Evolutionary conservation across 495 filamentous ascomycete genomes (phyloP), one percentile per base, ranked within the genome.

Genomic region (Pyrenula massariospora): DNA sequence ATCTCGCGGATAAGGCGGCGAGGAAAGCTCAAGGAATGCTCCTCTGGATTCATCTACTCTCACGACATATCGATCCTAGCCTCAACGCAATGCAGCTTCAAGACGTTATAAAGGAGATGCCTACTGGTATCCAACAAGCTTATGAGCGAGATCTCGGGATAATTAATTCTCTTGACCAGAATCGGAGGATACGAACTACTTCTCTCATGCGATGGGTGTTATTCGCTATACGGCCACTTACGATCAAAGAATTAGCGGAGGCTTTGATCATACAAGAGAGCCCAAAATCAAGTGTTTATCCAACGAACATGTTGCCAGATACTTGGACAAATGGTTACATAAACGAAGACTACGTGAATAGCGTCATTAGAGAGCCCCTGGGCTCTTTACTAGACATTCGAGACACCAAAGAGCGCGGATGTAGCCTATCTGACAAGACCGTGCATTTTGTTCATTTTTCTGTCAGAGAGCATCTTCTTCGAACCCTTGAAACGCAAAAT

Each of bases 371-470:
- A 22, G 55, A 52, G 25, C 52, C 60, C 20, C 57, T 57, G 5
- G 61, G 61, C 2, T 63, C 61, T 12, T 48, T 63, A 22, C 51
- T 63, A 21, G 60, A 63, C 24, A 19, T 63, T 5, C 61, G 51
- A n/a, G 55, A 60, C n/a, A 22, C 54, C 10, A 21, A 15, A 21
- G 36, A 31, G n/a, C 48, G 54, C 48, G 25, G 54, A 24, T n/a
- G n/a, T n/a, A 24, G 22, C 15, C 15, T 60, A 21, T 25, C 50
- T 22, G 20, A 25, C 10, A 36, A 55, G 5, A 65, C 50, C 3
- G 25, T 66, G 12, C 63, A 66, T 22, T 65, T 66, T 24, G 57
- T 57, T 5, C 63, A 65, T 50, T 66, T 62, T 23, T 66, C 60
- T 1, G 58, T 58, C 22, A 63, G 63, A 31, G 64, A 66, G 20